Evolutionary conservation across 768 basidiomycete genomes (phyloP).

Genomic region (Leucosporidium creatinivorum): DNA sequence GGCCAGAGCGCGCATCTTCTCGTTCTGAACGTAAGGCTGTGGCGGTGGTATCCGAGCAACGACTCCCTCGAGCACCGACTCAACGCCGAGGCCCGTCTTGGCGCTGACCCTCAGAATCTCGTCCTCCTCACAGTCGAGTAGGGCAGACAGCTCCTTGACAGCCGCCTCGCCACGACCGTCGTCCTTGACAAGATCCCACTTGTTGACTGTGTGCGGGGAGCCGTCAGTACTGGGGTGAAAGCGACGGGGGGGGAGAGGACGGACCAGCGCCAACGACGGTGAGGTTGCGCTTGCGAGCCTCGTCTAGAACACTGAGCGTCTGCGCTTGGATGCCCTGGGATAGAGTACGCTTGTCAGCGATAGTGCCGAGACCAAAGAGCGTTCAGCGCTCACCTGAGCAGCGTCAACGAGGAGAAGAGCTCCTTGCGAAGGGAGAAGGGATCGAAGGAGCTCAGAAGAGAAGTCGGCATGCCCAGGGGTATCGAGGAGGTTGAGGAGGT

Average conservation of each 20-base stretch:
- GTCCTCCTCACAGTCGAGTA: constrained; percentile 19
- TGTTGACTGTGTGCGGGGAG: constrained; percentile 14
- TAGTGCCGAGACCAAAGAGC: no score
- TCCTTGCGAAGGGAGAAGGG: constrained; percentile 87
- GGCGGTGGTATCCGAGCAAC: constrained; percentile 80
- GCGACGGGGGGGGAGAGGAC: constrained; percentile 48
- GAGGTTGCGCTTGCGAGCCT: constrained; percentile 70
- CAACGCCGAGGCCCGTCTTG: constrained; percentile 81
- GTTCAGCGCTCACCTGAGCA: constrained; percentile 13
- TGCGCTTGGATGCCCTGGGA: constrained; percentile 80
- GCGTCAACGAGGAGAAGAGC: constrained; percentile 75
- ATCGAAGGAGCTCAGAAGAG: constrained; percentile 90
- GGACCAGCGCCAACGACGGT: constrained; percentile 40
- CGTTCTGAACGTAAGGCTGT: not conserved
- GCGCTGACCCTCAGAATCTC: constrained; percentile 72
- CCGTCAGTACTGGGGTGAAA: not conserved
- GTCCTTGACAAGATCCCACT: constrained; percentile 33
- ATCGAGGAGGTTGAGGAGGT: constrained; percentile 89
- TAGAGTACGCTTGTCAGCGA: constrained; percentile 41
- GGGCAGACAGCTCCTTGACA: constrained; percentile 23
- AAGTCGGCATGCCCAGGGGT: constrained; percentile 99
- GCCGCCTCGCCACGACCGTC: constrained; percentile 26
- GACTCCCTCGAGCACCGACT: constrained; percentile 68
- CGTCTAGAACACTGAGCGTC: constrained; percentile 87
- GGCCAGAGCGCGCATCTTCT: constrained; percentile 65